Base-by-base conservation (phyloP, 805 yeast genomes). In the Ogataea thermomethanolica region DNA sequence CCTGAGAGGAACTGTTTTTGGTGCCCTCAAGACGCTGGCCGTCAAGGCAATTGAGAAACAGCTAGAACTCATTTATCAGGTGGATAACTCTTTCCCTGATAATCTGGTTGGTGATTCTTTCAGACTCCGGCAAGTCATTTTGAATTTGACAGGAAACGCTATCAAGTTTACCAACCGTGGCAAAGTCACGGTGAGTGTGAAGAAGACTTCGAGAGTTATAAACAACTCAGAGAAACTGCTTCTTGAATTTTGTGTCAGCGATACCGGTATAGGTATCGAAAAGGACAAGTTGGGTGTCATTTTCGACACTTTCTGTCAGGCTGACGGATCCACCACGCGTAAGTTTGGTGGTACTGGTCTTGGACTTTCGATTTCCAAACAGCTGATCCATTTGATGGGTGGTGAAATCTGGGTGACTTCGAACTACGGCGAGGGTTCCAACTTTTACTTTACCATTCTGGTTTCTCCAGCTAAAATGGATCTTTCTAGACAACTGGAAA, bases 321-420 rank as follows among this genome's bases (percentile, higher is more conserved):
- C 95, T 7, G 96, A 87, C 65, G 96, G 96, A 29, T 85, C 95
- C 5, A 87, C 95, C 2, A 87, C 95, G 1, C 76, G 95, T 59
- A 86, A 86, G 62, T 88, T 87, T 59, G 96, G 95, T 54, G 96
- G 96, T 55, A 88, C 95, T 3, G 96, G 96, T 48, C 70, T 87
- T 33, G 96, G 96, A 12, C 70, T 87, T 41, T 84, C 95, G 3
- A 87, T 87, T 60, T 88, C 95, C 8, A 86, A 85, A 61, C 88
- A 86, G 54, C 72, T 87, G 51, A 87, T 88, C 55, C 90, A 85
- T 55, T 71, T 87, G 49, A 87, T 88, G 95, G 95, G 95, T 30
- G 96, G 95, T 58, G 91, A 84, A 48, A 86, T 87, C 46, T 86
- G 95, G 95, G 95, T 88, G 21, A 77, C 85, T 15, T 84, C 95